Conservation (phyloP, 208 protist species). For the Wallacemonas sp. region DNA sequence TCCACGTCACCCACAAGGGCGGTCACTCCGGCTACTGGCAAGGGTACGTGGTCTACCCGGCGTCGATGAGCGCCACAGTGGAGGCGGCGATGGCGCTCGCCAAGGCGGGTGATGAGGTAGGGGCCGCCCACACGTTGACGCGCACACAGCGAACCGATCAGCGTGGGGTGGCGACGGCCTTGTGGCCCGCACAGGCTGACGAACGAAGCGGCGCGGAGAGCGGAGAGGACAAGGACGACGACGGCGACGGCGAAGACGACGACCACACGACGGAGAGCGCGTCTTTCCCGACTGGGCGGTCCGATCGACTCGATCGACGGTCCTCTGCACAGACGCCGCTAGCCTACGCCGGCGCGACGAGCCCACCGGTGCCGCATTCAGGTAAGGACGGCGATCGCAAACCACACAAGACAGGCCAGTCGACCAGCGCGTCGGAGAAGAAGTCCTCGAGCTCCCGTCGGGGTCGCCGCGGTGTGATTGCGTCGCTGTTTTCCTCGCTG, state of each 20-base stretch:
- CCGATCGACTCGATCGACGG: too few relatives aligned
- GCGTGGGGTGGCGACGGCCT: background rate
- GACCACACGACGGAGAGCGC: too few relatives aligned
- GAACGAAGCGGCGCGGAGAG: too few relatives aligned
- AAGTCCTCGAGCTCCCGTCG: background rate
- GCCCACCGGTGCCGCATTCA: background rate
- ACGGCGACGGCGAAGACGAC: background rate
- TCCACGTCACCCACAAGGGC: conserved; percentile 78
- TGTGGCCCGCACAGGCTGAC: background rate
- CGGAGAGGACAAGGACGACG: background rate
- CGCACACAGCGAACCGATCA: background rate
- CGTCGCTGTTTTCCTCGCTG: conserved; percentile 10
- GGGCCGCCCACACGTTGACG: background rate
- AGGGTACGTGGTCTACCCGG: conserved; percentile 54
- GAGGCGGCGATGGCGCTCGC: background rate
- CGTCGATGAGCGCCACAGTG: background rate
- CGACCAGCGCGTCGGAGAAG: background rate
- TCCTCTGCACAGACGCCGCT: too few relatives aligned
- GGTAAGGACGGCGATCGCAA: background rate
- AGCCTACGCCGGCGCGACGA: background rate
- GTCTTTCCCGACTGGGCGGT: too few relatives aligned
- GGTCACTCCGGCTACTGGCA: conserved; percentile 85
- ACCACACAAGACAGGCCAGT: background rate
- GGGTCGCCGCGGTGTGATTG: background rate
- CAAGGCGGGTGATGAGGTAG: conserved; percentile 5